Evolutionary conservation across 108 stramenopile genomes (phyloP), one percentile per base, ranked within the genome.

Genomic region (Cyclotella choctawhatcheeana): DNA sequence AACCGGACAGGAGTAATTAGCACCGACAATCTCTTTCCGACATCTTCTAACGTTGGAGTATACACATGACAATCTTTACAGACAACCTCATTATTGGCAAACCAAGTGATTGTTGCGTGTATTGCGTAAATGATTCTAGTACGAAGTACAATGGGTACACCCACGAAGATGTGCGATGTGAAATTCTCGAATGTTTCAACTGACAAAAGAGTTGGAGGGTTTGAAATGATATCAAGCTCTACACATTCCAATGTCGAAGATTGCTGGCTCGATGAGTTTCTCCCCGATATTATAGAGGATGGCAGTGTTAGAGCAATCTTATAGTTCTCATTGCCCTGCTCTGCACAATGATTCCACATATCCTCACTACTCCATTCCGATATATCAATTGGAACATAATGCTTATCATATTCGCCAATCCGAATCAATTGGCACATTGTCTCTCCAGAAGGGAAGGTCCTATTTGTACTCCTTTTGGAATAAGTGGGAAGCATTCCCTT

Each of bases 141-240:
- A 18, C 79, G 59, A n/a, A 90, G 44, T 2, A 86, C 79, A 2
- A 90, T 3, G 16, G 89, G 87, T 32, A 93, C 85, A 16, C 79
- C 83, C 5, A 67, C 62, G 64, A 87, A 93, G 21, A 88, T 14
- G 1, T 66, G 33, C 14, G 74, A 52, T 3, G 60, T 71, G 66
- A 89, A 90, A 25, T 78, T 77, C 62, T 88, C 86, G 67, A 90
- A 93, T 2, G 88, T 87, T 45, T 74, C 21, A 4, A 88, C 67
- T 10, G 68, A 37, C 0, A 87, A 25, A 17, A 91, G 47, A 7
- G 86, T 82, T 4, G 90, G 90, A 24, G 86, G 86, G 47, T 84
- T 84, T 16, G 59, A 27, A 2, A 61, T 54, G 10, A 76, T 62
- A 44, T 44, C 40, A 25, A 76, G 30, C 34, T 43, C 35, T 26